Percentiles rank a stretch among this genome's conserved stretches.
Evolutionary conservation across 176 grass and related monocot species (phyloP).

Genomic region (Paspalum notatum): DNA sequence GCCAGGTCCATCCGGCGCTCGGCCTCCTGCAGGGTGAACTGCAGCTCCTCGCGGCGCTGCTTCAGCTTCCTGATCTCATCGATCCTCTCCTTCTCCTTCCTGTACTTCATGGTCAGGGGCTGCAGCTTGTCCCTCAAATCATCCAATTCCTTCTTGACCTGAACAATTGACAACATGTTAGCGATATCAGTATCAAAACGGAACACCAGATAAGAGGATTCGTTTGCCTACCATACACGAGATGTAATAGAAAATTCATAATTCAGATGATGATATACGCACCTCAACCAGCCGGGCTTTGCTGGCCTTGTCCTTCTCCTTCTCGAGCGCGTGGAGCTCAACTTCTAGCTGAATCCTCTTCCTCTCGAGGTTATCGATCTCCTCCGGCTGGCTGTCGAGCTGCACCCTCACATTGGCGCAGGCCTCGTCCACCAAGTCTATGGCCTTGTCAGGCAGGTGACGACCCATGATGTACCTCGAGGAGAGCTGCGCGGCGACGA

Average conservation of each 20-base stretch:
- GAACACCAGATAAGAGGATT: background rate
- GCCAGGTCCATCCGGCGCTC: slow-evolving; percentile 69
- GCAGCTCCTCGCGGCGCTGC: slow-evolving; percentile 61
- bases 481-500: slow-evolving; percentile 60
- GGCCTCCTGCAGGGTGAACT: slow-evolving; percentile 55
- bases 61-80: slow-evolving; percentile 64
- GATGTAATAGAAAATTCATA: background rate
- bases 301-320: slow-evolving; percentile 63
- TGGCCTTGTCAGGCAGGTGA: slow-evolving; percentile 68
- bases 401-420: slow-evolving; percentile 66
- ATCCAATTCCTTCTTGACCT: slow-evolving; percentile 66
- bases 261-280: background rate
- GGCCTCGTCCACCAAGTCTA: slow-evolving; percentile 72
- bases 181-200: background rate
- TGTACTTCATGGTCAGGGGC: slow-evolving; percentile 53
- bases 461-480: slow-evolving; percentile 56
- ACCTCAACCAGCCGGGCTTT: slow-evolving; percentile 57
- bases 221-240: background rate
- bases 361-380: slow-evolving; percentile 51
- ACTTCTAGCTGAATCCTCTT: slow-evolving; percentile 55
- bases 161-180: background rate
- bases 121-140: slow-evolving; percentile 69
- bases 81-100: slow-evolving; percentile 66
- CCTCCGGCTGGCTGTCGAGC: slow-evolving; percentile 62
- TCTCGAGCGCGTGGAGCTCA: slow-evolving; percentile 51